Conservation (phyloP, 768 basidiomycete species). For the Lentinula sp. region DNA sequence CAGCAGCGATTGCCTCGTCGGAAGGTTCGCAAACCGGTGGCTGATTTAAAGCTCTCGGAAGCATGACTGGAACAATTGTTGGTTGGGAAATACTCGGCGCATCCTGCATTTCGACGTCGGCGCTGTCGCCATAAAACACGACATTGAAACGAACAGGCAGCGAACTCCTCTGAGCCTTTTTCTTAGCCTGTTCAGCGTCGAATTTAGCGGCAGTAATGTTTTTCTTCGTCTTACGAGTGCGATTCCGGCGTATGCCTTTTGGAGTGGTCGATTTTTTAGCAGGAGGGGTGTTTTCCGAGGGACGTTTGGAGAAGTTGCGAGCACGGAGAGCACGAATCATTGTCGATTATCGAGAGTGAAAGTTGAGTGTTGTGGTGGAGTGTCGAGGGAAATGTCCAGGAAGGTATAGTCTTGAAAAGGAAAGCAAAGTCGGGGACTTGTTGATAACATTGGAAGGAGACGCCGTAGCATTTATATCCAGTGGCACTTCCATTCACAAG, state of each 20-base stretch:
- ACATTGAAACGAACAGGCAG: conserved; percentile 6
- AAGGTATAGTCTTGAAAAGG: neutral
- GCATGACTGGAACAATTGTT: conserved; percentile 23
- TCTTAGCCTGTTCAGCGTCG: conserved; percentile 4
- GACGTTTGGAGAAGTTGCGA: conserved; percentile 6
- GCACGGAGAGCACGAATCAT: neutral
- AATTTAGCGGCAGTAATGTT: neutral
- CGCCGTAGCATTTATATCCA: neutral
- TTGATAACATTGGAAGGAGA: neutral
- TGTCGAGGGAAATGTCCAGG: neutral
- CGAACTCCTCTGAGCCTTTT: neutral
- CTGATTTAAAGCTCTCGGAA: conserved; percentile 42
- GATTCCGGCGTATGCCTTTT: neutral
- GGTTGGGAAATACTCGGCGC: conserved; percentile 4
- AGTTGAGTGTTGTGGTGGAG: no score
- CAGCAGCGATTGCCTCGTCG: conserved; percentile 32
- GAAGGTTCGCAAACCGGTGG: conserved; percentile 34
- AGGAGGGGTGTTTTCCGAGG: conserved; percentile 4
- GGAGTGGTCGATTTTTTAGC: neutral
- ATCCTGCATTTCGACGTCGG: conserved; percentile 18
- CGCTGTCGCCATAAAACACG: neutral
- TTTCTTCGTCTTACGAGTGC: neutral
- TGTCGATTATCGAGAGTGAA: neutral
- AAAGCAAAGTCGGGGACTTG: neutral
- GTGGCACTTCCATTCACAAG: neutral